Evolutionary conservation across 257 asterid genomes (phyloP).

Genomic region (Solanum commersonii): DNA sequence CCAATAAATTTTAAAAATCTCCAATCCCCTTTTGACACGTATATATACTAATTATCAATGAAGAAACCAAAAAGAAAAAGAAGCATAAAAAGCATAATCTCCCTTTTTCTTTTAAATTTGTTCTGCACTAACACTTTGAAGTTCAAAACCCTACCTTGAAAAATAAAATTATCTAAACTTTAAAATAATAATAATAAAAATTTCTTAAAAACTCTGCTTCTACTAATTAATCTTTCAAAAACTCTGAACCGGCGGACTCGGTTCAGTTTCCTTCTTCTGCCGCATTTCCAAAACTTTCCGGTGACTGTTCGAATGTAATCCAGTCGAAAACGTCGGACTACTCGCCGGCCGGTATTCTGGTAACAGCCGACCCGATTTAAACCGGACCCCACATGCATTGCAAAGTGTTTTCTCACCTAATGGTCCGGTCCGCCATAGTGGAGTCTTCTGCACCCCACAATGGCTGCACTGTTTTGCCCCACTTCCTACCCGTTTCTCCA

Average conservation of each 20-base stretch:
- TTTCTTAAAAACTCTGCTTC: not conserved
- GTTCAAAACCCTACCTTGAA: not conserved
- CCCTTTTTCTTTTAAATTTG: not conserved
- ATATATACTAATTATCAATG: not conserved
- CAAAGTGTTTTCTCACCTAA: slow-evolving; percentile 31
- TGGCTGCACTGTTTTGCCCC: slow-evolving; percentile 13
- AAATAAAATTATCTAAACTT: not conserved
- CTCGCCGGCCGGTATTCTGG: slow-evolving; percentile 38
- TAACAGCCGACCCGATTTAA: slow-evolving; percentile 27
- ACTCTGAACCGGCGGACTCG: slow-evolving; percentile 5
- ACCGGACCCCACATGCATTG: slow-evolving; percentile 33
- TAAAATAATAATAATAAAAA: not conserved
- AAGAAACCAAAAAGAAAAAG: not conserved
- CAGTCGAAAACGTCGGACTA: slow-evolving; percentile 29
- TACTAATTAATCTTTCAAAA: not conserved
- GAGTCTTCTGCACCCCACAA: slow-evolving; percentile 29
- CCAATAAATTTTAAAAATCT: not conserved
- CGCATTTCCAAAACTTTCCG: slow-evolving; percentile 33
- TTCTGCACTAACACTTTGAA: not conserved
- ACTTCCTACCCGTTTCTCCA: slow-evolving; percentile 3
- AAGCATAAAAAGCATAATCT: not conserved
- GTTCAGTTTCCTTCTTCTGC: slow-evolving; percentile 15
- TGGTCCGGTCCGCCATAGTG: slow-evolving; percentile 31
- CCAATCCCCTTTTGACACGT: not conserved
- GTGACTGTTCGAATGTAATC: slow-evolving; percentile 26